Conservation (phyloP, 2,329 filamentous ascomycete genomes). For the Aschersonia sp. region DNA sequence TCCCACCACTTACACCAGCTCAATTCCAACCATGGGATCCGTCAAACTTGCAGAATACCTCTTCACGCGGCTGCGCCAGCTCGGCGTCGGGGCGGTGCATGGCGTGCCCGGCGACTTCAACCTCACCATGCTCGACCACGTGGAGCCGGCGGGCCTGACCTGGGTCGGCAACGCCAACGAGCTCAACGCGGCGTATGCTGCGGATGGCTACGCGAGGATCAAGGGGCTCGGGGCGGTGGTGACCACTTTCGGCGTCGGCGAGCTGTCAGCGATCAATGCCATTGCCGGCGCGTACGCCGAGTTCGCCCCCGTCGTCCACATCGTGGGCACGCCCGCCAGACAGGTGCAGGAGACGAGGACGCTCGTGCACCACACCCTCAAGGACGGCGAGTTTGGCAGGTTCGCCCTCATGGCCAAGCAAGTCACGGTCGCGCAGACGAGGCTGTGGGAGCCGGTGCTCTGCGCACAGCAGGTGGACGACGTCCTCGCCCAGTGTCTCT, state of each 20-base stretch:
- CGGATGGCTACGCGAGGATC: conserved; percentile 41
- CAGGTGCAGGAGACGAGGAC: conserved; percentile 25
- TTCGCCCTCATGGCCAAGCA: conserved; percentile 33
- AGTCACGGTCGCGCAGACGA: conserved; percentile 32
- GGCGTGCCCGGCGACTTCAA: conserved; percentile 32
- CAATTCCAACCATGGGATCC: conserved; percentile 1
- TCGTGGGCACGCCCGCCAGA: conserved; percentile 37
- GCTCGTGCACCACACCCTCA: conserved; percentile 38
- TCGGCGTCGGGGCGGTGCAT: conserved; percentile 41
- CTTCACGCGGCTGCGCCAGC: conserved; percentile 40
- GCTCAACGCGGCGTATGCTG: conserved; percentile 41
- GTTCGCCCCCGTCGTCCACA: conserved; percentile 38
- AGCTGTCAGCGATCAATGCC: conserved; percentile 41
- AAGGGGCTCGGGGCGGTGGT: conserved; percentile 34
- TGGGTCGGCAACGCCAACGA: conserved; percentile 43
- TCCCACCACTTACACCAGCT: background rate
- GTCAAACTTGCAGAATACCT: conserved; percentile 28
- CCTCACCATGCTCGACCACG: conserved; percentile 20
- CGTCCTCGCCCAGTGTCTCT: conserved; percentile 22
- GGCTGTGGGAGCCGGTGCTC: conserved; percentile 25
- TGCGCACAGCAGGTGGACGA: conserved; percentile 28
- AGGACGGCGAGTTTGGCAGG: conserved; percentile 36
- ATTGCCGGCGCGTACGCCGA: conserved; percentile 44
- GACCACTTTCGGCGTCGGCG: conserved; percentile 47
- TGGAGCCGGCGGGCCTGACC: conserved; percentile 19